A percentile compares a stretch with the other conserved stretches of the same genome.
phyloP scores from a whole-genome alignment of 2,329 filamentous ascomycete genomes.

The Talaromyces atroroseus region DNA sequence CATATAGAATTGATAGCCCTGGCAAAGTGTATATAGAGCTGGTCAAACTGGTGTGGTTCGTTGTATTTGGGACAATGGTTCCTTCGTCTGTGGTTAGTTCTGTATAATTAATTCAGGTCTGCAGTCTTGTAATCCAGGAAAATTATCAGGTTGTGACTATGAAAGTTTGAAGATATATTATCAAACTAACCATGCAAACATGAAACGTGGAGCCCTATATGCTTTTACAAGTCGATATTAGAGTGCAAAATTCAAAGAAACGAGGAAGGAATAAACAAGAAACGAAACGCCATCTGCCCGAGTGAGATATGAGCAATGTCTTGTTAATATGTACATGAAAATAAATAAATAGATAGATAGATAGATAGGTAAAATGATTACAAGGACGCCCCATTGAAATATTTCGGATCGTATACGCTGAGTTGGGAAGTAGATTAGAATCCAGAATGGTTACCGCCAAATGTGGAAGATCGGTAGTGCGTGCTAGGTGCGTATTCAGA shows the following conservation, averaged over 20 bases:
- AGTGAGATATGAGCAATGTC: not conserved
- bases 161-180: not conserved
- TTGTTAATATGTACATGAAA: not conserved
- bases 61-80: not conserved
- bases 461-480: conserved; percentile 36
- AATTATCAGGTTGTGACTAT: not conserved
- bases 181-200: not conserved
- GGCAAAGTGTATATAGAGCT: not conserved
- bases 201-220: not conserved
- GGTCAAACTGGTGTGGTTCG: not conserved
- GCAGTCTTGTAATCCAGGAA: not conserved
- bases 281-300: not conserved
- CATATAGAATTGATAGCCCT: not conserved
- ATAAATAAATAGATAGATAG: no score
- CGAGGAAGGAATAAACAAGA: not conserved
- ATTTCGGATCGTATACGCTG: not conserved
- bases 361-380: not conserved
- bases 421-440: not conserved
- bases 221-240: not conserved
- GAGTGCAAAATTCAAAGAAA: not conserved
- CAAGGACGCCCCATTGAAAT: not conserved
- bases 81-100: not conserved
- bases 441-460: conserved; percentile 28
- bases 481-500: conserved; percentile 43
- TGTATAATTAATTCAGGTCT: not conserved